Conservation (phyloP, 805 yeast species). For the Sugiyamaella mastotermitis region DNA sequence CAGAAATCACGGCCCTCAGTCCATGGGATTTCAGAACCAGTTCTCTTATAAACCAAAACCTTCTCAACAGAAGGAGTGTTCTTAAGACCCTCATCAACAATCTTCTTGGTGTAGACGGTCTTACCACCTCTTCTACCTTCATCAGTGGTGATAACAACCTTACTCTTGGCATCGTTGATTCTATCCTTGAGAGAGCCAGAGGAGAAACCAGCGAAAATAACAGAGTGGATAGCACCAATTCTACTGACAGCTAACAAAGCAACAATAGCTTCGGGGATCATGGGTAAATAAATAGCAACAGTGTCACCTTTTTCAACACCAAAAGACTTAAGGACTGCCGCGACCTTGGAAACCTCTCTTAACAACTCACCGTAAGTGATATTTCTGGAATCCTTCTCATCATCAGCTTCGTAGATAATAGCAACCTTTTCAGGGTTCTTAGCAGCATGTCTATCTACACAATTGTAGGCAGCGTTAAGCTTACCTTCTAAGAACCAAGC, state of each 20-base stretch:
- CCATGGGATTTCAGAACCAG: constrained; percentile 73
- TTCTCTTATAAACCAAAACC: constrained; percentile 83
- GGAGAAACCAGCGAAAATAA: constrained; percentile 93
- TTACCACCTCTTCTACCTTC: constrained; percentile 96
- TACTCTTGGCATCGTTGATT: constrained; percentile 78
- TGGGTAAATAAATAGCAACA: constrained; percentile 93
- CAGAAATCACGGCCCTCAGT: constrained; percentile 77
- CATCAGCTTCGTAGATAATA: constrained; percentile 88
- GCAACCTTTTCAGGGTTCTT: constrained; percentile 71
- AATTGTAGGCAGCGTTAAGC: constrained; percentile 87
- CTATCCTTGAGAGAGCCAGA: constrained; percentile 91
- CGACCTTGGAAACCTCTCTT: constrained; percentile 77
- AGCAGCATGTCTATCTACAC: constrained; percentile 93
- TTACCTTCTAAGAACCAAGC: constrained; percentile 95
- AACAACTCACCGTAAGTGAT: constrained; percentile 85
- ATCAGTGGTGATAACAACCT: constrained; percentile 87
- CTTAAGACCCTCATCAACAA: constrained; percentile 89
- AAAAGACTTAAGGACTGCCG: constrained; percentile 73
- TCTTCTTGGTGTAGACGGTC: constrained; percentile 83
- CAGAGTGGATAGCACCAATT: constrained; percentile 94
- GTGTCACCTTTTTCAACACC: constrained; percentile 94
- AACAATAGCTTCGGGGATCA: constrained; percentile 94
- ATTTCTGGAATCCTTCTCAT: constrained; percentile 61
- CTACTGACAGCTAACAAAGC: constrained; percentile 92
- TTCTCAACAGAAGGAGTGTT: constrained; percentile 65